A percentile compares a stretch with the other conserved stretches of the same genome.
Evolutionary conservation across 1,139 yeast genomes (phyloP).

Genomic region (Suhomyces kunorum): DNA sequence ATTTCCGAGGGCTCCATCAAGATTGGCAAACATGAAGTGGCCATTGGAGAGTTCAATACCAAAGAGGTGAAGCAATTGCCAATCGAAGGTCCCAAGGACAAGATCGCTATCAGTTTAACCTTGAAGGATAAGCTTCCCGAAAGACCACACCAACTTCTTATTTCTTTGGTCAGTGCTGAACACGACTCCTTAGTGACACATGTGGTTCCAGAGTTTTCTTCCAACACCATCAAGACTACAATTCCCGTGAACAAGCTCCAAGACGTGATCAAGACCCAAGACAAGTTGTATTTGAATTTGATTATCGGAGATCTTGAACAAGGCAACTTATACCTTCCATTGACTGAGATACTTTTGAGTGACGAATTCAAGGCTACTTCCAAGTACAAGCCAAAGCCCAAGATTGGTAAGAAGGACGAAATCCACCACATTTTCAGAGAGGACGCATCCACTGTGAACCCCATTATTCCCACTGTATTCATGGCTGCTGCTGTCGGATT

Average conservation of each 20-base stretch:
- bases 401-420: conserved; percentile 60
- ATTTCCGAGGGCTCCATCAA: conserved; percentile 32
- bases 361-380: conserved; percentile 28
- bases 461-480: conserved; percentile 57
- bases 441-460: conserved; percentile 56
- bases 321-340: conserved; percentile 28
- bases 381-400: conserved; percentile 31
- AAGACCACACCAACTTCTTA: conserved; percentile 25
- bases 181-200: conserved; percentile 21
- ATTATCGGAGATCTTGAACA: conserved; percentile 33
- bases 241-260: conserved; percentile 40
- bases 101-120: conserved; percentile 31
- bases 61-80: conserved; percentile 36
- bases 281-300: conserved; percentile 33
- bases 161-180: conserved; percentile 20
- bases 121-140: conserved; percentile 22
- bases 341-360: conserved; percentile 39
- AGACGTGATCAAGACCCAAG: conserved; percentile 38
- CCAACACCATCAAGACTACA: conserved; percentile 26
- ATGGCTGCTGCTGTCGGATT: conserved; percentile 44
- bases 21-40: conserved; percentile 27
- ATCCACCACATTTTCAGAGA: conserved; percentile 67
- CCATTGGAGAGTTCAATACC: conserved; percentile 41
- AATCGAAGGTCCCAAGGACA: conserved; percentile 37
- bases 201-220: conserved; percentile 18